Base-by-base conservation (phyloP, 2,329 filamentous ascomycete genomes). In the Hypoxylon sp. region DNA sequence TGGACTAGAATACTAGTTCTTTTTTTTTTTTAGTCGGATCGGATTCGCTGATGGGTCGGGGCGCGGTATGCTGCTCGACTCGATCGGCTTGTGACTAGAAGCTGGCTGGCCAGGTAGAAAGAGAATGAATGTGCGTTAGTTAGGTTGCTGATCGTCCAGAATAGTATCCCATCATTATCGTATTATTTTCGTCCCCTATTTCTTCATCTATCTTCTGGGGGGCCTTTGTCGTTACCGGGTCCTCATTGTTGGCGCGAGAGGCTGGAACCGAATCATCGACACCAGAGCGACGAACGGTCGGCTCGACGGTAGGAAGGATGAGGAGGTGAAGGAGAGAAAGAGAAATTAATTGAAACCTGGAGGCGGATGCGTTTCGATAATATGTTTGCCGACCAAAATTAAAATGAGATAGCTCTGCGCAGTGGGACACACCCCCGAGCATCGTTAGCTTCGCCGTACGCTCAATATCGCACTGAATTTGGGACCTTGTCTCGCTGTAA, bases 131-230 rank as follows among this genome's bases (percentile, higher is more conserved):
- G 74, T 72, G 71, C 71, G 73, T 73, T 75, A 64, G 49, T 58
- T 70, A 74, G 70, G 63, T 73, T 74, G 75, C 68, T 74, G 75
- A 77, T 77, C 75, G 72, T 74, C 72, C 71, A 72, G 75, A 71
- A 69, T 71, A 72, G 57, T 66, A 68, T 74, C 72, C 75, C 73
- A 75, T 76, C 74, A 75, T 75, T 72, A 74, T 72, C 69, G 66
- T 67, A 65, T 69, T 69, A 68, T 72, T 72, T 40, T 68, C 66
- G 61, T 66, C 68, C 68, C 68, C 69, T 68, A 64, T 62, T 68
- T 66, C 48, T 48, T 62, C 53, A 48, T 42, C 40, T 59, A 60
- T 64, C 67, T 60, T 66, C 44, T 71, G 49, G 64, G 66, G 49
- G 58, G 66, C 68, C 58, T 69, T 71, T 67, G 62, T 71, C 73